Evolutionary conservation across 1,284 basidiomycete genomes (phyloP).

Genomic region (Moesziomyces sp.): DNA sequence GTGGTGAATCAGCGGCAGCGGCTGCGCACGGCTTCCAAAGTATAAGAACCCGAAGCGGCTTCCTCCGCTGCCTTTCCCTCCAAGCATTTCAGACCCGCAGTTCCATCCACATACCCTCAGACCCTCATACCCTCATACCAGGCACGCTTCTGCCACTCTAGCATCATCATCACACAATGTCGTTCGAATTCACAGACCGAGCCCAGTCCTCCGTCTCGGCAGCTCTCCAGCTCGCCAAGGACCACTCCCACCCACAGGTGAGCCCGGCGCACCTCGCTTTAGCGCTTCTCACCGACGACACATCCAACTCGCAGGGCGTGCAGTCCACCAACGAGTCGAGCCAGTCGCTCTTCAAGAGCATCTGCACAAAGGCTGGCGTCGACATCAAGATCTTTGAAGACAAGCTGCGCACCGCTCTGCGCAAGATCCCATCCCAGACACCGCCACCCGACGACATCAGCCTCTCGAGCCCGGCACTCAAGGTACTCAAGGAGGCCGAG

Average conservation of each 20-base stretch:
- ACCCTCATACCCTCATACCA: neutral
- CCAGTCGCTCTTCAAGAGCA: constrained; percentile 77
- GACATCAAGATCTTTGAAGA: constrained; percentile 70
- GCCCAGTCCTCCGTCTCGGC: constrained; percentile 76
- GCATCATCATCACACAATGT: constrained; percentile 35
- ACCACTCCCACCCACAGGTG: constrained; percentile 80
- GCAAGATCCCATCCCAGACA: constrained; percentile 64
- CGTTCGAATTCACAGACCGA: constrained; percentile 79
- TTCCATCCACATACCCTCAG: neutral
- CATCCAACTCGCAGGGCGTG: constrained; percentile 56
- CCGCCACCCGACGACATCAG: constrained; percentile 63
- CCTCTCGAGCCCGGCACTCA: constrained; percentile 52
- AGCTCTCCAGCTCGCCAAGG: constrained; percentile 82
- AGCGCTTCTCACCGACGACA: constrained; percentile 74
- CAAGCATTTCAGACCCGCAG: neutral
- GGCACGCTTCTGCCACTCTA: constrained; percentile 1
- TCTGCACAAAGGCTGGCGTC: constrained; percentile 80
- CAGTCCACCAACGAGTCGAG: constrained; percentile 64
- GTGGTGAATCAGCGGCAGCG: constrained; percentile 1
- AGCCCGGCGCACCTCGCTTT: constrained; percentile 80
- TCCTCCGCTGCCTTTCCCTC: neutral
- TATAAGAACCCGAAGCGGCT: no score
- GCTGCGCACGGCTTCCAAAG: no score
- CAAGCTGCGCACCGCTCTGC: constrained; percentile 53
- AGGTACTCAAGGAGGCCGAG: constrained; percentile 62